Evolutionary conservation across 345 rosid species (phyloP).

Genomic region (Populus ilicifolia): DNA sequence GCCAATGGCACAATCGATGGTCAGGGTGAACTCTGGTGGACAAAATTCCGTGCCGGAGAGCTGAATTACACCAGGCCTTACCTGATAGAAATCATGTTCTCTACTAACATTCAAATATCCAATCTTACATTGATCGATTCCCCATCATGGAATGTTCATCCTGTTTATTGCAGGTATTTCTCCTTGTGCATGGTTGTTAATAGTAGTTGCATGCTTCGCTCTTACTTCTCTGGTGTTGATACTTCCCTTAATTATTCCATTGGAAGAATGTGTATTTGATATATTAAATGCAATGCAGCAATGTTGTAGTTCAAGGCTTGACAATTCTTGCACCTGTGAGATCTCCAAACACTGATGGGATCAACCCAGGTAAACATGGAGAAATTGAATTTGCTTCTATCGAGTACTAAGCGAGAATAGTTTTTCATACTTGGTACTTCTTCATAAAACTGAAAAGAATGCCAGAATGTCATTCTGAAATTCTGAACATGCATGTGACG

Average conservation of each 20-base stretch:
- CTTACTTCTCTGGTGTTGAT: neutral
- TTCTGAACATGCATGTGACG: neutral
- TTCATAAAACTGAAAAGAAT: neutral
- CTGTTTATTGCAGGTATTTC: slow-evolving; percentile 39
- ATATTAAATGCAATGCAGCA: slow-evolving; percentile 10
- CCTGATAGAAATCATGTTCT: slow-evolving; percentile 42
- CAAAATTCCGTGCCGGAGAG: slow-evolving; percentile 26
- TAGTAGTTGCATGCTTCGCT: neutral
- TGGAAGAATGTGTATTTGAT: neutral
- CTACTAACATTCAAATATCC: slow-evolving; percentile 35
- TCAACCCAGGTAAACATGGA: slow-evolving; percentile 26
- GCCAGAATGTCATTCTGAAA: neutral
- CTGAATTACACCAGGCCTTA: slow-evolving; percentile 40
- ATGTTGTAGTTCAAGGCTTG: slow-evolving; percentile 25
- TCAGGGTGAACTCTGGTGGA: slow-evolving; percentile 47
- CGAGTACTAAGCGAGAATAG: neutral
- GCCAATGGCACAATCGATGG: slow-evolving; percentile 48
- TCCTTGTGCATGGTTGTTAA: too few species aligned
- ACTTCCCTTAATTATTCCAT: neutral
- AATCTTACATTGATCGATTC: slow-evolving; percentile 40
- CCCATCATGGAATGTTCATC: slow-evolving; percentile 50
- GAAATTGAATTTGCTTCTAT: neutral
- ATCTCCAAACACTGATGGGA: slow-evolving; percentile 33
- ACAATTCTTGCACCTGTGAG: slow-evolving; percentile 31
- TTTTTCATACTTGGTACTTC: neutral